Conservation (phyloP, 1,139 yeast species). For the Yamadazyma membranifaciens region DNA sequence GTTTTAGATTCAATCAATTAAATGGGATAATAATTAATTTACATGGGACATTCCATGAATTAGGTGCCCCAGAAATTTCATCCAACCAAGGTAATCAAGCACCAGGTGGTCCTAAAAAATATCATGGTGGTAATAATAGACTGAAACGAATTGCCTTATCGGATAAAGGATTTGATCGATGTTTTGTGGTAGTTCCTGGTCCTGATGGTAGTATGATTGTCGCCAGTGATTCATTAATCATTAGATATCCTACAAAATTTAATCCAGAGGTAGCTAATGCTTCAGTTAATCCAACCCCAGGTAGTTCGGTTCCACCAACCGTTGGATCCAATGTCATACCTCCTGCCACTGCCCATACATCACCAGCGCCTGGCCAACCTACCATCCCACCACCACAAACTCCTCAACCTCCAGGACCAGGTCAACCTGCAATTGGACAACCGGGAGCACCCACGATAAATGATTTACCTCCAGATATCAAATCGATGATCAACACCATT, state of each 20-base stretch:
- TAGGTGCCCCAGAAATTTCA: constrained; percentile 46
- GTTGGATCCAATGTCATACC: constrained; percentile 1
- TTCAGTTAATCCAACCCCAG: constrained; percentile 4
- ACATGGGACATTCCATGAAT: constrained; percentile 84
- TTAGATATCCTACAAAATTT: constrained; percentile 61
- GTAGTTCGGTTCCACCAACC: constrained; percentile 11
- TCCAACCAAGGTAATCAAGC: constrained; percentile 15
- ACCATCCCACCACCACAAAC: constrained; percentile 24
- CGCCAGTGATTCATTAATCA: constrained; percentile 76
- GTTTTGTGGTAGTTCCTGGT: constrained; percentile 75
- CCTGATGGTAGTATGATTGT: constrained; percentile 70
- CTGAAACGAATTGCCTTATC: constrained; percentile 43
- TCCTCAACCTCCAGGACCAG: constrained; percentile 19
- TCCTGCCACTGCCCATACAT: constrained; percentile 14
- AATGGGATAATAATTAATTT: constrained; percentile 73
- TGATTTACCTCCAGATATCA: constrained; percentile 54
- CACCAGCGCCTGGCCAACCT: constrained; percentile 17
- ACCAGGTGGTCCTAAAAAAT: constrained; percentile 24
- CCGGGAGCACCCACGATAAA: constrained; percentile 18
- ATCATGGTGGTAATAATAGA: constrained; percentile 18
- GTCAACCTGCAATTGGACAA: constrained; percentile 11
- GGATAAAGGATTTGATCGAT: constrained; percentile 82
- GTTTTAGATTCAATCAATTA: constrained; percentile 68
- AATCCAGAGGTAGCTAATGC: constrained; percentile 34
- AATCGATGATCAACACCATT: constrained; percentile 46